Conservation (phyloP, 108 stramenopile species). For the Cyclotella kingstonii region DNA sequence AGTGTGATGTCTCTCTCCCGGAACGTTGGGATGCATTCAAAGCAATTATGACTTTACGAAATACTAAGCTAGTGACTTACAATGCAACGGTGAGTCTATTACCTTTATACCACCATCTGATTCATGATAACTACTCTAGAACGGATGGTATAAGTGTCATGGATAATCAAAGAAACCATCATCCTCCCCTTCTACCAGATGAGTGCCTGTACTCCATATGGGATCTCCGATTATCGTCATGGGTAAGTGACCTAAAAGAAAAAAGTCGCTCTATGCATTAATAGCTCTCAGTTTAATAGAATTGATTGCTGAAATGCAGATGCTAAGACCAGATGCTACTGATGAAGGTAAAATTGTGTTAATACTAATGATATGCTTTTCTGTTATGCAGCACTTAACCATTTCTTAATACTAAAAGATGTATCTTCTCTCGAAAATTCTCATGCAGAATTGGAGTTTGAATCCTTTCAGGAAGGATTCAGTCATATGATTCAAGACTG, state of each 20-base stretch:
- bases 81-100: conserved; percentile 40
- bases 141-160: no score
- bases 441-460: conserved; percentile 29
- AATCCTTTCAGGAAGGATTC: conserved; percentile 28
- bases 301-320: neutral
- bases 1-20: conserved; percentile 29
- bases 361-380: no score
- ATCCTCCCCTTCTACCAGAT: conserved; percentile 1
- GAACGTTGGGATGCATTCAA: conserved; percentile 41
- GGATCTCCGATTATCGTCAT: conserved; percentile 41
- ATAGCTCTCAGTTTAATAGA: neutral
- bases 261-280: neutral
- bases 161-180: neutral
- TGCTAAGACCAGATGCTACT: conserved; percentile 30
- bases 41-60: conserved; percentile 22
- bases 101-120: conserved; percentile 37
- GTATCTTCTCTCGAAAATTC: no score
- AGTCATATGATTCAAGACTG: conserved; percentile 23
- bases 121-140: conserved; percentile 35
- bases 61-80: conserved; percentile 34
- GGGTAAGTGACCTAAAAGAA: conserved; percentile 4
- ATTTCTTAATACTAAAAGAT: neutral
- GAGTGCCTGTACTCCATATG: conserved; percentile 33
- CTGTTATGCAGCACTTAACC: neutral
- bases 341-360: conserved; percentile 24